phyloP scores from a whole-genome alignment of 2,329 filamentous ascomycete species.

The Exophiala alcalophila region DNA sequence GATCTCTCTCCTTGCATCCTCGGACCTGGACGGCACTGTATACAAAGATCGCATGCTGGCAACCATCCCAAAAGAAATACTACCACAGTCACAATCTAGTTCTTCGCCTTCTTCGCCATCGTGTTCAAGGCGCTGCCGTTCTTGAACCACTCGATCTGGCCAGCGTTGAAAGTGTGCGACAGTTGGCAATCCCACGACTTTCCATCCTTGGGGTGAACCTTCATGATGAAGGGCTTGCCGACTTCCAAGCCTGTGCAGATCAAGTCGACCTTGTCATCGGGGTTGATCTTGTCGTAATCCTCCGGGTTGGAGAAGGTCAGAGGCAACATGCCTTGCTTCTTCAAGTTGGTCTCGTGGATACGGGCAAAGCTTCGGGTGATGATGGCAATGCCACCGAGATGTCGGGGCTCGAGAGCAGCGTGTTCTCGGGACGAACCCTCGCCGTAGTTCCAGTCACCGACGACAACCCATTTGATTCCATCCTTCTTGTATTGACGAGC shows the following conservation, averaged over 20 bases:
- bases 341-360: slow-evolving; percentile 99
- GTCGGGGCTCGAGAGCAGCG: slow-evolving; percentile 93
- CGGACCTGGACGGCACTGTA: slow-evolving; percentile 10
- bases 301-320: slow-evolving; percentile 90
- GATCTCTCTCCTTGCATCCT: no score
- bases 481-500: slow-evolving; percentile 98
- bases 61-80: no score
- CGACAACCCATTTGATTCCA: slow-evolving; percentile 92
- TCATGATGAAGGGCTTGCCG: slow-evolving; percentile 88
- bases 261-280: slow-evolving; percentile 88
- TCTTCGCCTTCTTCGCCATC: slow-evolving; percentile 70
- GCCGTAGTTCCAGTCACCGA: slow-evolving; percentile 99
- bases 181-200: slow-evolving; percentile 77
- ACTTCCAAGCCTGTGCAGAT: slow-evolving; percentile 84
- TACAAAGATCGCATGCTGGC: slow-evolving; percentile 14
- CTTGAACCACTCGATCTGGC: slow-evolving; percentile 99
- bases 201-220: slow-evolving; percentile 87
- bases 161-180: slow-evolving; percentile 95
- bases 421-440: slow-evolving; percentile 98
- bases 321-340: slow-evolving; percentile 99
- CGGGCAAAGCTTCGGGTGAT: slow-evolving; percentile 94
- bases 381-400: slow-evolving; percentile 95
- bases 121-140: slow-evolving; percentile 97
- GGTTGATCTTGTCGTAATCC: slow-evolving; percentile 96
- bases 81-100: no score